These are phyloP conservation scores for Waitea zeae DNA, from an alignment of 1,284 basidiomycete species.

Conservation along the genomic window DNA sequence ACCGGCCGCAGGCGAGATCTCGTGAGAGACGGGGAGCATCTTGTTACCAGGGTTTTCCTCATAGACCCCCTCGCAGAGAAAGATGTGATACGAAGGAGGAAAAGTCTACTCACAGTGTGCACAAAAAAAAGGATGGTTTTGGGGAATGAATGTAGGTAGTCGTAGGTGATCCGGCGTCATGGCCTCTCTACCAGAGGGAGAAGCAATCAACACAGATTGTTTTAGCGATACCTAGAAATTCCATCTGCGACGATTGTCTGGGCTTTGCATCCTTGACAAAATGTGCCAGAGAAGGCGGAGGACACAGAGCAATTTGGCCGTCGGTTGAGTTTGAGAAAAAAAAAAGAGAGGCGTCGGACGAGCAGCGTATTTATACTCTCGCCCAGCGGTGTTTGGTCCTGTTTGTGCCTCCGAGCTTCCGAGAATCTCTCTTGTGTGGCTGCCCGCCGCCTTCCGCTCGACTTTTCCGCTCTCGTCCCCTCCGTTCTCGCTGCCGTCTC, in stretches of 20 bases:
- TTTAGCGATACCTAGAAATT: slow-evolving; percentile 44
- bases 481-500: neutral
- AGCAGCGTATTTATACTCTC: too few relatives aligned
- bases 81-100: slow-evolving; percentile 3
- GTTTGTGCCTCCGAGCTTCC: too few relatives aligned
- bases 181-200: slow-evolving; percentile 72
- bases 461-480: too few relatives aligned
- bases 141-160: slow-evolving; percentile 32
- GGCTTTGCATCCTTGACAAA: slow-evolving; percentile 48
- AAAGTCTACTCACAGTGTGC: slow-evolving; percentile 9
- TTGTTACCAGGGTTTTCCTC: slow-evolving; percentile 81
- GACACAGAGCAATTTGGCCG: slow-evolving; percentile 71
- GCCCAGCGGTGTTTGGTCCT: too few relatives aligned
- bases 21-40: slow-evolving; percentile 40
- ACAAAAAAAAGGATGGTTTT: slow-evolving; percentile 5
- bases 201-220: slow-evolving; percentile 79
- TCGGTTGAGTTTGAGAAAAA: slow-evolving; percentile 14
- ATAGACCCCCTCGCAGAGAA: too few relatives aligned
- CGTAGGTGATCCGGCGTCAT: slow-evolving; percentile 85
- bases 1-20: slow-evolving; percentile 15
- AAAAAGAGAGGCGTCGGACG: neutral
- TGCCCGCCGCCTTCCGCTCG: too few relatives aligned
- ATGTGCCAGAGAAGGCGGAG: slow-evolving; percentile 23
- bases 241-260: slow-evolving; percentile 77
- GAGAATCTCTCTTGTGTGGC: too few relatives aligned